Conservation (phyloP, 352 stramenopile species). For the Elongisporangium prolatum region DNA sequence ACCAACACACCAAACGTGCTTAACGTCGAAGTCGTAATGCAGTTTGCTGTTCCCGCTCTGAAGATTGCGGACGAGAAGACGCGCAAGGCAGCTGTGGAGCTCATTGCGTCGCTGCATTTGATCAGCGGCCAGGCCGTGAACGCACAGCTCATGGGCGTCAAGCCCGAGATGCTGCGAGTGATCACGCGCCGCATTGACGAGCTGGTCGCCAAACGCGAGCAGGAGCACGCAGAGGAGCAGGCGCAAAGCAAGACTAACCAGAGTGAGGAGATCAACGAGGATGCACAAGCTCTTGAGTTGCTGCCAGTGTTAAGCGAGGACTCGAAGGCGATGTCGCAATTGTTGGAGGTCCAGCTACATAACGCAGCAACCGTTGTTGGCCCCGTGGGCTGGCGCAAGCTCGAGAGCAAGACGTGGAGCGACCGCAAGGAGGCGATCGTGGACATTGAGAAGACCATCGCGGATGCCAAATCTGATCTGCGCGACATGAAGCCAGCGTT, state of each 20-base stretch:
- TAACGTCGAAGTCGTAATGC: slow-evolving; percentile 55
- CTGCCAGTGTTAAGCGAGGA: slow-evolving; percentile 47
- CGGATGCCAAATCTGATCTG: slow-evolving; percentile 64
- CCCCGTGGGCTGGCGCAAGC: slow-evolving; percentile 67
- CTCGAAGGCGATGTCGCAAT: slow-evolving; percentile 24
- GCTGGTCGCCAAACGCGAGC: slow-evolving; percentile 36
- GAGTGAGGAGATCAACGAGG: slow-evolving; percentile 22
- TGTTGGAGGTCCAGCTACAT: slow-evolving; percentile 35
- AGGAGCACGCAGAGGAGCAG: slow-evolving; percentile 20
- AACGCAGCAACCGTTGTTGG: slow-evolving; percentile 48
- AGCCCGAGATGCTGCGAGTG: slow-evolving; percentile 74
- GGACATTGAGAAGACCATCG: slow-evolving; percentile 65
- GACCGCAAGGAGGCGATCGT: slow-evolving; percentile 78
- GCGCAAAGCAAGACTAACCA: slow-evolving; percentile 33
- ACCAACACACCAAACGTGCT: slow-evolving; percentile 17
- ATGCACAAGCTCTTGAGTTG: slow-evolving; percentile 22
- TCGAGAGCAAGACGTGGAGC: slow-evolving; percentile 81
- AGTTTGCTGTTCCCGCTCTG: slow-evolving; percentile 65
- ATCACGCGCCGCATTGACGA: slow-evolving; percentile 76
- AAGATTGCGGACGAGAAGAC: slow-evolving; percentile 80
- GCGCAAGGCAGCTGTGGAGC: slow-evolving; percentile 54
- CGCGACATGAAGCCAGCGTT: slow-evolving; percentile 60
- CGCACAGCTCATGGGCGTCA: slow-evolving; percentile 37
- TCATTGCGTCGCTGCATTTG: slow-evolving; percentile 60
- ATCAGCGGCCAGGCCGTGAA: slow-evolving; percentile 29